phyloP scores from a whole-genome alignment of 2,329 filamentous ascomycete species.

The Aspergillus vadensis region DNA sequence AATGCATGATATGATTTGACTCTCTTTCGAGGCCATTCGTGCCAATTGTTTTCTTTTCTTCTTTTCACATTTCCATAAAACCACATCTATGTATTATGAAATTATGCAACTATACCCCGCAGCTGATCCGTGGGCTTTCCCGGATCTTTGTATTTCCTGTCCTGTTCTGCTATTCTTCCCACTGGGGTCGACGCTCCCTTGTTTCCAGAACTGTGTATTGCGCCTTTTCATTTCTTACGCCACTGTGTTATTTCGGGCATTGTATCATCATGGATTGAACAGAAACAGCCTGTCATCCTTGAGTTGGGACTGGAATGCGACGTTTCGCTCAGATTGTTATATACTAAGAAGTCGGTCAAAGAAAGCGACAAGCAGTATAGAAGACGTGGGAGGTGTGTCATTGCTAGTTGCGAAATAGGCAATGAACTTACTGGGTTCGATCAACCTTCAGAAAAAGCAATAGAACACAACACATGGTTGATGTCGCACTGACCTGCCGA shows the following conservation, averaged over 20 bases:
- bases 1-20: not conserved
- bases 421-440: not conserved
- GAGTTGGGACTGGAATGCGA: conserved; percentile 4
- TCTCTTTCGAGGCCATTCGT: not conserved
- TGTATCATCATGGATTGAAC: not conserved
- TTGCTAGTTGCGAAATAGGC: not conserved
- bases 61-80: not conserved
- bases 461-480: not conserved
- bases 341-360: not conserved
- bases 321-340: not conserved
- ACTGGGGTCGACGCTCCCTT: not conserved
- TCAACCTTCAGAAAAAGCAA: not conserved
- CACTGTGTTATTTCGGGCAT: not conserved
- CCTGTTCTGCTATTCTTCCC: not conserved
- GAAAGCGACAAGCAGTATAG: not conserved
- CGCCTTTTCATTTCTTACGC: not conserved
- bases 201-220: not conserved
- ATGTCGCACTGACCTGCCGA: not conserved
- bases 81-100: conserved; percentile 8
- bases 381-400: not conserved
- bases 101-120: conserved; percentile 14
- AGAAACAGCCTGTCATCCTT: conserved; percentile 10
- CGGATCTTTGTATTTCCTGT: conserved; percentile 9
- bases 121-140: conserved; percentile 16
- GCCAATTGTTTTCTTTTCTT: not conserved